Conservation (phyloP, 495 filamentous ascomycete genomes). For the Echria macrotheca region DNA sequence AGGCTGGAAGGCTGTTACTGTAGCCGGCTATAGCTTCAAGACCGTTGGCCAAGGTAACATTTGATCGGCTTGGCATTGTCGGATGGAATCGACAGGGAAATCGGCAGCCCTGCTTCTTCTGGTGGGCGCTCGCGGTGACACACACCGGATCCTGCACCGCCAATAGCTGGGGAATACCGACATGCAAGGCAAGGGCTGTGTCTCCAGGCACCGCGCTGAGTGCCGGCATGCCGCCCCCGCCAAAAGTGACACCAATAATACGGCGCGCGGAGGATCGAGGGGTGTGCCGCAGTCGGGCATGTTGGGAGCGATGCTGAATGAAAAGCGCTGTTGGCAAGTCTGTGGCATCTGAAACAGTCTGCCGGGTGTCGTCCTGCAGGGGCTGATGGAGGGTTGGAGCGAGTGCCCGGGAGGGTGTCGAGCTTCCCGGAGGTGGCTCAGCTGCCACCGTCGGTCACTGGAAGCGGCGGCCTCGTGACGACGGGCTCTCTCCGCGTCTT, state of each 20-base stretch:
- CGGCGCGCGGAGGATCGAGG: too few species aligned
- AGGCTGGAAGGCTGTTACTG: too few species aligned
- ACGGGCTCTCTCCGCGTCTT: constrained; percentile 1
- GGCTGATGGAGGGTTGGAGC: constrained; percentile 10
- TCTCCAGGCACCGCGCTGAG: neutral
- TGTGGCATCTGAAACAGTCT: constrained; percentile 8
- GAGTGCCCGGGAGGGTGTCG: neutral
- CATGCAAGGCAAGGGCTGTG: too few species aligned
- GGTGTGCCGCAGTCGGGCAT: too few species aligned
- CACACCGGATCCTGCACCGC: constrained; percentile 4
- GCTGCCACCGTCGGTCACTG: constrained; percentile 25
- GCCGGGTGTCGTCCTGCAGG: constrained; percentile 1
- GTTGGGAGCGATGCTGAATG: too few species aligned
- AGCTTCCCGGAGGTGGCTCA: constrained; percentile 19
- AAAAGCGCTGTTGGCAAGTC: neutral
- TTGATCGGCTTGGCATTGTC: constrained; percentile 5
- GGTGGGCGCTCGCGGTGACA: constrained; percentile 1
- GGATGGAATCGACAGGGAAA: neutral
- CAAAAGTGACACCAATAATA: neutral
- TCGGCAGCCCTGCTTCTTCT: neutral
- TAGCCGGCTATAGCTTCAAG: too few species aligned
- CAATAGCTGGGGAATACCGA: too few species aligned
- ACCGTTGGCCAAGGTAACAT: too few species aligned
- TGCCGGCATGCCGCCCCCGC: constrained; percentile 3
- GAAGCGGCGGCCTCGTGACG: constrained; percentile 21